Evolutionary conservation across 352 stramenopile genomes (phyloP), one percentile per base, ranked within the genome.

Genomic region (Phytophthora rubi): DNA sequence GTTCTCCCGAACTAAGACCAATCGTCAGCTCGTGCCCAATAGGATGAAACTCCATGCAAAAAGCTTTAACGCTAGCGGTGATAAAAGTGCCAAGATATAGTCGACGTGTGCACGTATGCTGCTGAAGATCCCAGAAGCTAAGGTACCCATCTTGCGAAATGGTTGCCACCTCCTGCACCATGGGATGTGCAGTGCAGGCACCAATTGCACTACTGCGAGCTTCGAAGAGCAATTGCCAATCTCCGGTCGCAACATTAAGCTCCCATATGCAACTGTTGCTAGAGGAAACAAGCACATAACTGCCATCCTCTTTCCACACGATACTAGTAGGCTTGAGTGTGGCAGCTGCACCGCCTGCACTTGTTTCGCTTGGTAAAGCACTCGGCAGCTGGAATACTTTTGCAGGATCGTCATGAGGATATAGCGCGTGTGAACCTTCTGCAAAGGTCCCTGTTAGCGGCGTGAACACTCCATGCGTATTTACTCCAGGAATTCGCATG

Each of bases 231-330:
- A 90, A 45, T 23, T 56, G 66, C 83, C 85, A 93, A 45, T 83
- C 71, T 13, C 81, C 80, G 1, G 64, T 70, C 0, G 39, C 47
- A 48, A 86, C 56, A 39, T 86, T 75, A 9, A 87, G 78, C 35
- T 93, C 85, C 82, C 82, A 93, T 58, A 93, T 74, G 28, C 76
- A 88, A 42, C 85, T 91, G n/a, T 70, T 80, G 56, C 71, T 90
- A 13, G 85, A 77, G 4, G 80, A 75, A 18, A 91, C 81, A 37
- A 90, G 62, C 4, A 89, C 63, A 12, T 51, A 58, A 21, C 79
- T 82, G 6, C 82, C 79, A 48, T 93, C 83, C 5, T 85, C 79
- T 54, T 79, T 86, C 82, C 81, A 89, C 12, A 75, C 62, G 0
- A 93, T 58, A 61, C 82, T 91, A 6, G 77, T 90, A 0, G 81